These are phyloP conservation scores for Arthroderma uncinatum DNA, from an alignment of 2,329 filamentous ascomycete species.

Conservation along the genomic window DNA sequence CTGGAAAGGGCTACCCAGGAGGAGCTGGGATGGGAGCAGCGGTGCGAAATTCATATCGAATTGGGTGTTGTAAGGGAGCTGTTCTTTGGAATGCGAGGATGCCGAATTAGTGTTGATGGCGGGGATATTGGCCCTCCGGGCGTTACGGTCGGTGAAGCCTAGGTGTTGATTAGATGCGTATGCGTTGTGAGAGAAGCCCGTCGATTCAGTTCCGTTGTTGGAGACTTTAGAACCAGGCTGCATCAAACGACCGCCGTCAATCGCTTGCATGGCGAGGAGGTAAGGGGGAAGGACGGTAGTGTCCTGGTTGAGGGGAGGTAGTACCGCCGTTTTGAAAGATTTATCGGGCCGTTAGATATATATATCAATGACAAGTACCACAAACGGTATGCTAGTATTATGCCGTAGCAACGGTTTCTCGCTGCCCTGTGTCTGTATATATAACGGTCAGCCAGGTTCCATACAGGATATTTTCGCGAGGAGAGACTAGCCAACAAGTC, in stretches of 20 bases:
- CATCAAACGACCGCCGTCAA: constrained; percentile 51
- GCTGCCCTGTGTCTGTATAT: not conserved
- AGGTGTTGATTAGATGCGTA: constrained; percentile 69
- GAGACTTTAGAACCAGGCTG: constrained; percentile 56
- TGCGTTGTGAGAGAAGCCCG: constrained; percentile 84
- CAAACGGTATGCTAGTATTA: not conserved
- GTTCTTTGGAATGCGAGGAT: constrained; percentile 53
- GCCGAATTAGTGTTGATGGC: constrained; percentile 75
- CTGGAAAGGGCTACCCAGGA: constrained; percentile 93
- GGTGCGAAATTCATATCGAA: constrained; percentile 99
- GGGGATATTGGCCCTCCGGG: constrained; percentile 72
- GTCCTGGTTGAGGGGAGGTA: constrained; percentile 70
- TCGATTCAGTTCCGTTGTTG: constrained; percentile 58
- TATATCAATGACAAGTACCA: not conserved
- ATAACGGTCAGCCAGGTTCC: too few relatives aligned
- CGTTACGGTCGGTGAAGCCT: constrained; percentile 77
- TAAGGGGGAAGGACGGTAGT: constrained; percentile 71
- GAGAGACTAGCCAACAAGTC: not conserved
- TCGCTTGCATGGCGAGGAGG: constrained; percentile 82
- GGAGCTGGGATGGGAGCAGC: constrained; percentile 81
- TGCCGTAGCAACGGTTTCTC: not conserved
- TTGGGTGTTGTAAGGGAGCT: constrained; percentile 70
- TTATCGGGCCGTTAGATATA: not conserved
- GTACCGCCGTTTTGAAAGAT: constrained; percentile 18
- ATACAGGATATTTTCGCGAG: not conserved